Percentiles rank a stretch among this genome's conserved stretches.
These are phyloP conservation scores for Ophiostoma perfectum DNA, from an alignment of 2,329 filamentous ascomycete species.

Conservation along the genomic window DNA sequence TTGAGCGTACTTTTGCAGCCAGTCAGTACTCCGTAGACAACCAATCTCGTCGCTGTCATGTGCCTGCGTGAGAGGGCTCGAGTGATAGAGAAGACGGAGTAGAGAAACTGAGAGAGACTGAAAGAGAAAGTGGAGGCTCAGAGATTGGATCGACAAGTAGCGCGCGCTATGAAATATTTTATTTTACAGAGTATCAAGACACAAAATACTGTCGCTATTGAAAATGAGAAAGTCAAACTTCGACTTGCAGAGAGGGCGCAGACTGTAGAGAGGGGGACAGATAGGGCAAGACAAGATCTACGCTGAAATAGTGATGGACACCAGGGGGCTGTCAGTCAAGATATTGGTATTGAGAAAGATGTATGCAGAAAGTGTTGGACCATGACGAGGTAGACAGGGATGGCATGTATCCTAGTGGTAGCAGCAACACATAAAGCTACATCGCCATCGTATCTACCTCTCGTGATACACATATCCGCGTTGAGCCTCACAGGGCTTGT, in stretches of 20 bases:
- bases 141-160: conserved; percentile 13
- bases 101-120: background rate
- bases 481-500: conserved; percentile 4
- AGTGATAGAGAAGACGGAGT: background rate
- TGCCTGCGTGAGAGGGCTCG: background rate
- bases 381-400: background rate
- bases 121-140: background rate
- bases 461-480: background rate
- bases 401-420: no score
- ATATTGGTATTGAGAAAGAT: background rate
- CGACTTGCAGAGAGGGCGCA: background rate
- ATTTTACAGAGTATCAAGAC: no score
- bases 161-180: background rate
- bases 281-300: background rate
- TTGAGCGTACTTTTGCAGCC: background rate
- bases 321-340: background rate
- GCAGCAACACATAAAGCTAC: no score
- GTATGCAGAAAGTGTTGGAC: background rate
- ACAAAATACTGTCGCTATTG: background rate
- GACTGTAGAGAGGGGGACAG: background rate
- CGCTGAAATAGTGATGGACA: background rate
- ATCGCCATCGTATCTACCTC: no score
- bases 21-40: background rate
- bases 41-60: background rate
- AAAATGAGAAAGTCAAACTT: background rate